Percentiles rank a stretch among this genome's conserved stretches.
phyloP scores from a whole-genome alignment of 2,329 filamentous ascomycete genomes.

The Colletotrichum sp. region DNA sequence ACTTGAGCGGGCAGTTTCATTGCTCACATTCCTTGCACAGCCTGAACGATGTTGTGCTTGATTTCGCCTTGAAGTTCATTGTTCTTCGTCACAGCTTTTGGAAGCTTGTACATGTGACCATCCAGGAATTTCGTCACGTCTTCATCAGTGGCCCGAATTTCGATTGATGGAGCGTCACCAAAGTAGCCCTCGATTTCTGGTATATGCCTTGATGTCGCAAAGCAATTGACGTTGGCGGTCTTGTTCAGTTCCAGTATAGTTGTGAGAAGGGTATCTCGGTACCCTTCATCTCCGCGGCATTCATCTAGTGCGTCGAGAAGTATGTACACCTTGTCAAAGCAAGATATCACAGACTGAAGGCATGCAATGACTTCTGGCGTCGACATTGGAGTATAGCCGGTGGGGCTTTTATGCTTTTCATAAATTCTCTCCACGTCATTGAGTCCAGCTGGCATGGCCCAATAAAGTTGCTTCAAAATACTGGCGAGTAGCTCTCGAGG shows the following conservation, averaged over 20 bases:
- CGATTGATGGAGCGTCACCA: rapidly evolving
- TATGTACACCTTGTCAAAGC: constrained; percentile 15
- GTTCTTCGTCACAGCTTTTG: not conserved
- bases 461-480: constrained; percentile 46
- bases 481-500: constrained; percentile 32
- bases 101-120: not conserved
- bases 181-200: constrained; percentile 18
- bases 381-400: not conserved
- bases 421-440: not conserved
- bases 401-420: not conserved
- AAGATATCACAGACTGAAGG: not conserved
- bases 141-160: constrained; percentile 20
- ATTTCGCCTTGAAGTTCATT: constrained; percentile 6
- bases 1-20: not conserved
- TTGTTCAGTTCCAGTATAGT: not conserved
- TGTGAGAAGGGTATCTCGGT: not conserved
- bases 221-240: not conserved
- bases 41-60: not conserved
- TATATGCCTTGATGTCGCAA: constrained; percentile 28
- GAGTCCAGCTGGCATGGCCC: rapidly evolving
- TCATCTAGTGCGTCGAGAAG: constrained; percentile 31
- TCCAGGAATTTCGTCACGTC: constrained; percentile 23
- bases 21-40: constrained; percentile 25
- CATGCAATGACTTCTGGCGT: not conserved
- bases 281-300: constrained; percentile 24